A percentile compares a stretch with the other conserved stretches of the same genome.
These are phyloP conservation scores for Cnidoscolus chayamansa DNA, from an alignment of 441 rosid species.

Conservation along the genomic window DNA sequence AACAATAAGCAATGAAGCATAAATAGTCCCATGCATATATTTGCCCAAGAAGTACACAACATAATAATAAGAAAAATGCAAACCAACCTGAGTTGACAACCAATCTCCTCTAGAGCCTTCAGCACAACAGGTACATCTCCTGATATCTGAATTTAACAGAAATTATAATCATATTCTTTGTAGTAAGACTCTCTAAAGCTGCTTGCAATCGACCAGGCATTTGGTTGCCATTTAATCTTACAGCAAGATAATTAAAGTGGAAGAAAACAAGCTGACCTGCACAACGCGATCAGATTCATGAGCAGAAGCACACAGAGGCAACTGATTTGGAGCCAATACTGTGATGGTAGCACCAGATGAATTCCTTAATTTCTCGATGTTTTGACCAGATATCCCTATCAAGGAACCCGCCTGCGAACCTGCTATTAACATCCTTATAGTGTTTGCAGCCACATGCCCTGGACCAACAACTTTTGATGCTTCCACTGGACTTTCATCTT, in stretches of 20 bases:
- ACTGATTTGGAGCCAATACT: constrained; percentile 57
- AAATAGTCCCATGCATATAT: neutral
- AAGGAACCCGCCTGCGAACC: constrained; percentile 61
- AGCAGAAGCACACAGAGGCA: constrained; percentile 70
- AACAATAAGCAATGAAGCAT: constrained; percentile 13
- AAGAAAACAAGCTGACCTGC: constrained; percentile 35
- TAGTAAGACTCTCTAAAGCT: neutral
- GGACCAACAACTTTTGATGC: constrained; percentile 33
- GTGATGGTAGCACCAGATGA: constrained; percentile 56
- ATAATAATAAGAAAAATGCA: neutral
- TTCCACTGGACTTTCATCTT: constrained; percentile 40
- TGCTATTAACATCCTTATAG: constrained; percentile 54
- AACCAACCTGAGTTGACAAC: constrained; percentile 50
- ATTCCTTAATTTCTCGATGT: constrained; percentile 58
- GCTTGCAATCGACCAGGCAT: neutral
- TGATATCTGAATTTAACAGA: constrained; percentile 37
- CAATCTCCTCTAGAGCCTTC: constrained; percentile 55
- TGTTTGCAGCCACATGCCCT: constrained; percentile 59
- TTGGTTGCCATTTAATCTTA: neutral
- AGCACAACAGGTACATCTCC: constrained; percentile 55
- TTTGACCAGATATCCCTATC: constrained; percentile 61
- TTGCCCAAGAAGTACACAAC: neutral
- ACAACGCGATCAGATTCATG: constrained; percentile 64
- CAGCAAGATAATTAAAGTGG: neutral
- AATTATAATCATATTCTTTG: neutral